phyloP scores from a whole-genome alignment of 768 basidiomycete species.

The Mrakia frigida region DNA sequence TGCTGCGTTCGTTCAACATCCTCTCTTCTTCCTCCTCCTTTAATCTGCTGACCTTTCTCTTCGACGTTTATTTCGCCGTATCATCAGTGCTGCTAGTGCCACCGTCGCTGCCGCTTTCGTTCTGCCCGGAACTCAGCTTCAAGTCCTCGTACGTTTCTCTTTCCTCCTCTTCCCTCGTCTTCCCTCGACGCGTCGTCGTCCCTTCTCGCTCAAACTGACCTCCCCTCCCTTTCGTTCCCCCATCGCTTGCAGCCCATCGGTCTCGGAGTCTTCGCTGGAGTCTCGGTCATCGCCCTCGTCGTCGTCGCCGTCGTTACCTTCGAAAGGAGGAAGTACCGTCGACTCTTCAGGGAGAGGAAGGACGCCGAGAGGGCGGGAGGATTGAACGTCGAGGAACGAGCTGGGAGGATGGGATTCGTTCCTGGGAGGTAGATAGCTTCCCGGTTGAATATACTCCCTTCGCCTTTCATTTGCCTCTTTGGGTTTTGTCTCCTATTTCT shows the following conservation, averaged over 20 bases:
- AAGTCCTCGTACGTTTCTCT: constrained; percentile 9
- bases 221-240: constrained; percentile 45
- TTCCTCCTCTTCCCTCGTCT: neutral
- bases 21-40: neutral
- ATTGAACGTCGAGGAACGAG: neutral
- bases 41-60: neutral
- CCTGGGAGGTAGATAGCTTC: neutral
- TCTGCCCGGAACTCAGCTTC: constrained; percentile 25
- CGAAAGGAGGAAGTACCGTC: constrained; percentile 80
- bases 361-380: constrained; percentile 19
- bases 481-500: no score
- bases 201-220: neutral
- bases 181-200: neutral
- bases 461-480: no score
- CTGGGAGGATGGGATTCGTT: constrained; percentile 2
- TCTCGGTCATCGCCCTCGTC: constrained; percentile 74
- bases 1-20: neutral
- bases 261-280: constrained; percentile 75
- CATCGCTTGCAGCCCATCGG: constrained; percentile 58
- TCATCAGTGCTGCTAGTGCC: neutral
- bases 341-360: constrained; percentile 51
- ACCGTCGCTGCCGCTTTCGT: neutral
- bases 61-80: neutral
- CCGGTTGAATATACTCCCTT: no score
- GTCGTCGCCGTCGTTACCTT: constrained; percentile 79